phyloP scores from a whole-genome alignment of 495 filamentous ascomycete genomes.

The Stereocaulon alpinum region DNA sequence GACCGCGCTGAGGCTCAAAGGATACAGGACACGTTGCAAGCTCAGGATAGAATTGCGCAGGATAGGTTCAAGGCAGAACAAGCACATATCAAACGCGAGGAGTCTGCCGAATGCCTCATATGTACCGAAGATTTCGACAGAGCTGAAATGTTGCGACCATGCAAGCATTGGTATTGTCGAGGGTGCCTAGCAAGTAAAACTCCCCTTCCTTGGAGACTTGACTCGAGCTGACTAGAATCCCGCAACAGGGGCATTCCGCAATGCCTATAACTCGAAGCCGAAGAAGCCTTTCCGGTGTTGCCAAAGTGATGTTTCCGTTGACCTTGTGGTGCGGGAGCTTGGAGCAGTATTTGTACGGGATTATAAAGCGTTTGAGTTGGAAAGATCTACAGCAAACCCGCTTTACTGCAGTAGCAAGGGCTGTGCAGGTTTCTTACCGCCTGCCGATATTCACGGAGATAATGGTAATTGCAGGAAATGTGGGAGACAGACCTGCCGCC shows the following conservation, averaged over 20 bases:
- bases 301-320: neutral
- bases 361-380: neutral
- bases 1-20: neutral
- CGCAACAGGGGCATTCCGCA: neutral
- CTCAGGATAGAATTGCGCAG: neutral
- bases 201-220: neutral
- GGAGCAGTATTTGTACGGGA: neutral
- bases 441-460: conserved; percentile 5
- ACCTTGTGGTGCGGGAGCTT: neutral
- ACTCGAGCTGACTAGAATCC: neutral
- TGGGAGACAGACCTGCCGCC: neutral
- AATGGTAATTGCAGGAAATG: neutral
- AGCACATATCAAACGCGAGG: neutral
- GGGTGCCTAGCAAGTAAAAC: neutral
- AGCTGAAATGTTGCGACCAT: neutral
- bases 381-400: neutral
- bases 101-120: neutral
- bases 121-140: neutral
- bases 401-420: neutral
- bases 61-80: neutral
- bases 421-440: neutral
- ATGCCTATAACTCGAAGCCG: neutral
- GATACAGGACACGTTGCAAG: neutral
- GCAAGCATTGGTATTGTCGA: neutral
- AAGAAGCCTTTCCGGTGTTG: conserved; percentile 4